These are phyloP conservation scores for Neopestalotiopsis clavispora DNA, from an alignment of 2,329 filamentous ascomycete species.

Conservation along the genomic window DNA sequence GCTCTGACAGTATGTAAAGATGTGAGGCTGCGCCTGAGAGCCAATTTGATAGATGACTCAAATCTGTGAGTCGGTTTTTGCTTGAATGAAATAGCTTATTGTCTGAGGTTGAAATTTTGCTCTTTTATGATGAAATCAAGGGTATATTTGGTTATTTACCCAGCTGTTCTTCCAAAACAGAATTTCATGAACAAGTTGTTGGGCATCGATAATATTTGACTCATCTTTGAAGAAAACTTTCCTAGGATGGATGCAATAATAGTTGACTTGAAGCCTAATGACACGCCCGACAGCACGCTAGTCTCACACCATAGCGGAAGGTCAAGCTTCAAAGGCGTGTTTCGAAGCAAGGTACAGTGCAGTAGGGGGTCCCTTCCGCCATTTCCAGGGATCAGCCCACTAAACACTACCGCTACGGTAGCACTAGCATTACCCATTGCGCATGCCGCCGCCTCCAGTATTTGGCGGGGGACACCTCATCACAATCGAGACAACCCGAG, in stretches of 20 bases:
- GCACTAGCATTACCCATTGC: not conserved
- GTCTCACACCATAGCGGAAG: not conserved
- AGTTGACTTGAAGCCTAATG: conserved; percentile 1
- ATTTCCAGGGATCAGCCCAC: conserved; percentile 18
- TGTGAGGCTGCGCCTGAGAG: conserved; percentile 24
- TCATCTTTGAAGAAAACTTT: conserved; percentile 22
- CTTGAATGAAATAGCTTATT: not conserved
- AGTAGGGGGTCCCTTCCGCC: not conserved
- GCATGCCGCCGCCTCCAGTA: not conserved
- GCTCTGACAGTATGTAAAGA: conserved; percentile 31
- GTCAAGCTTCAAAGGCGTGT: not conserved
- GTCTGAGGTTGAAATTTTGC: not conserved
- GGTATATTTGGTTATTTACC: not conserved
- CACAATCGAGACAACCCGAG: conserved; percentile 3
- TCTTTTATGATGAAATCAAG: not conserved
- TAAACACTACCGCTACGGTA: conserved; percentile 11
- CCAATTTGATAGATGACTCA: conserved; percentile 31
- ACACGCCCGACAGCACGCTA: conserved; percentile 13
- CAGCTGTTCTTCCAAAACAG: too few species aligned
- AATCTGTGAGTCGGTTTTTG: not conserved
- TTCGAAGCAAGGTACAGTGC: not conserved
- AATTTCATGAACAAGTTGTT: not conserved
- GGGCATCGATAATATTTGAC: conserved; percentile 23
- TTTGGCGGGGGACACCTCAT: conserved; percentile 5
- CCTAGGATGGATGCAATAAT: conserved; percentile 14